These are phyloP conservation scores for Leccinum obscurum DNA, from an alignment of 768 basidiomycete species.

Conservation along the genomic window DNA sequence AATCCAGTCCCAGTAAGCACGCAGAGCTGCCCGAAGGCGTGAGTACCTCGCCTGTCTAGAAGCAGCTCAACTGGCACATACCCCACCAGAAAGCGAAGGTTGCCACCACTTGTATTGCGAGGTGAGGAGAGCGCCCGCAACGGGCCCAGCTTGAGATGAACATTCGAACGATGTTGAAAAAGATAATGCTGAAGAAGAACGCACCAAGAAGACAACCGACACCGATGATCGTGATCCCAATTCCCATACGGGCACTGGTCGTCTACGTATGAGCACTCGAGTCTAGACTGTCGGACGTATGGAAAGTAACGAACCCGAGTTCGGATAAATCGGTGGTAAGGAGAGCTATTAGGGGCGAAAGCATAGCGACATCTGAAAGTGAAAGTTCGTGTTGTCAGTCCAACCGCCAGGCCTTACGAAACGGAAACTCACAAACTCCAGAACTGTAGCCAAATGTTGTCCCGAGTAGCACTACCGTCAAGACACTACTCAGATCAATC, in stretches of 20 bases:
- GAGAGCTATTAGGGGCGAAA: constrained; percentile 44
- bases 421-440: constrained; percentile 38
- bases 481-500: constrained; percentile 38
- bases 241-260: constrained; percentile 31
- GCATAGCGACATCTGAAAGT: constrained; percentile 35
- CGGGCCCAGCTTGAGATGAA: constrained; percentile 44
- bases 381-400: not conserved
- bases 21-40: constrained; percentile 2
- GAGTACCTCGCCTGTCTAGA: not conserved
- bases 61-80: constrained; percentile 10
- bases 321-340: constrained; percentile 48
- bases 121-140: constrained; percentile 59
- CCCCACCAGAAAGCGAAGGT: constrained; percentile 51
- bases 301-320: constrained; percentile 41
- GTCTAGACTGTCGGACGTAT: not conserved
- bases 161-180: not conserved
- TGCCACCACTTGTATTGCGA: constrained; percentile 55
- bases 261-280: not conserved
- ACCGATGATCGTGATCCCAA: constrained; percentile 11
- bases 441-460: constrained; percentile 49
- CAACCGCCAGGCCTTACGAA: not conserved
- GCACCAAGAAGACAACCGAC: constrained; percentile 22
- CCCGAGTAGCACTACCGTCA: constrained; percentile 41
- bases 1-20: constrained; percentile 5
- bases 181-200: constrained; percentile 6